Percentiles rank a stretch among this genome's conserved stretches.
phyloP scores from a whole-genome alignment of 202 grass and related monocot species.

The Cymbopogon flexuosus region DNA sequence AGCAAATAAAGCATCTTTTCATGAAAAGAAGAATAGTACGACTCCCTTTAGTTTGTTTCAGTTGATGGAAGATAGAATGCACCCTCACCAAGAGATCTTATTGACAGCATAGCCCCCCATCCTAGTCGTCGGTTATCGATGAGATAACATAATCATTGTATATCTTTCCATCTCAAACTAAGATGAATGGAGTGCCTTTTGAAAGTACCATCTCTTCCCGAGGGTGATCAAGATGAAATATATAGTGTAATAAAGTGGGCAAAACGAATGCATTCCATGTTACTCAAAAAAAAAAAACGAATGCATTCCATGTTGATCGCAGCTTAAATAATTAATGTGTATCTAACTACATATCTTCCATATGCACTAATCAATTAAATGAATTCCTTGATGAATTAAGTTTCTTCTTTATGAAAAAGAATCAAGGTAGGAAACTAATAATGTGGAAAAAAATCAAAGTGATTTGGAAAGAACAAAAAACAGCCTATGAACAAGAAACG shows the following conservation, averaged over 20 bases:
- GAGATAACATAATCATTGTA: conserved; percentile 19
- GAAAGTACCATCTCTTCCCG: conserved; percentile 17
- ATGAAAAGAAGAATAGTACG: conserved; percentile 16
- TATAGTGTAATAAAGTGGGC: neutral
- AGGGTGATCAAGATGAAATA: conserved; percentile 8
- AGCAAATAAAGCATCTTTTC: conserved; percentile 25
- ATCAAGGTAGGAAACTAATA: neutral
- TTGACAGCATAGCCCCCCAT: neutral
- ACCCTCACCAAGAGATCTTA: conserved; percentile 53
- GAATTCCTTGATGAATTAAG: neutral
- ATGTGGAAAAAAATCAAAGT: neutral
- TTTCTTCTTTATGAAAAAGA: neutral
- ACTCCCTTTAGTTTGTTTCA: neutral
- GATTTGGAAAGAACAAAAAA: neutral
- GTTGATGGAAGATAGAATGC: conserved; percentile 19
- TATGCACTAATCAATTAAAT: neutral
- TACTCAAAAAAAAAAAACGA: too few species aligned
- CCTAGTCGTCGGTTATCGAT: conserved; percentile 7
- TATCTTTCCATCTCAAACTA: conserved; percentile 12
- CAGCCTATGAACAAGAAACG: neutral
- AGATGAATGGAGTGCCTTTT: conserved; percentile 21
- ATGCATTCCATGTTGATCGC: neutral
- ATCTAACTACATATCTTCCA: neutral
- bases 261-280: neutral
- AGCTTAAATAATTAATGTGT: neutral